Conservation (phyloP, 306 rosid genomes). For the Ormosia semicastrata region DNA sequence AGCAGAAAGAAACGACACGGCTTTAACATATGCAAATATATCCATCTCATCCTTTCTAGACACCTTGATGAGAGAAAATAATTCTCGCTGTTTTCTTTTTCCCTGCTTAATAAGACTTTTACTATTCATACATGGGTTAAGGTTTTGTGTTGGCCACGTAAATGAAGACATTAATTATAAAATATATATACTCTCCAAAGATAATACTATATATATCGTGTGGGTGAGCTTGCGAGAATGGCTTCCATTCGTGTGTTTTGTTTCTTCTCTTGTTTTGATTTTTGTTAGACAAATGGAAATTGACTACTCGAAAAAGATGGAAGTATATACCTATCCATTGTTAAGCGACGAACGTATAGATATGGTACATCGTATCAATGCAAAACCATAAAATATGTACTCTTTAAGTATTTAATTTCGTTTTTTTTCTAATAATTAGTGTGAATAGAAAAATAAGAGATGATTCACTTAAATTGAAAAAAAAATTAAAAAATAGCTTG, state of each 20-base stretch:
- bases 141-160: conserved; percentile 31
- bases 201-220: not conserved
- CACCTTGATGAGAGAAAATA: not conserved
- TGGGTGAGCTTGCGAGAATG: conserved; percentile 34
- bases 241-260: conserved; percentile 34
- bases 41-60: conserved; percentile 20
- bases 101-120: not conserved
- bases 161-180: not conserved
- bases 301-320: conserved; percentile 34
- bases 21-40: not conserved
- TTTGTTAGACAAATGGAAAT: conserved; percentile 23
- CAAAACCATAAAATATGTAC: not conserved
- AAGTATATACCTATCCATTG: not conserved
- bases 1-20: conserved; percentile 32
- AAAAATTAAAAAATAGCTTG: not conserved
- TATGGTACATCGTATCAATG: not conserved
- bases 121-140: not conserved
- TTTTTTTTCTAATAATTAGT: not conserved
- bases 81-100: not conserved
- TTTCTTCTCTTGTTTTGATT: conserved; percentile 28
- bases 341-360: not conserved
- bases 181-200: not conserved
- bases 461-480: not conserved
- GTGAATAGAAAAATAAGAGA: not conserved
- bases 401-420: not conserved